Conservation (phyloP, 768 basidiomycete genomes). For the Serendipita sp. region DNA sequence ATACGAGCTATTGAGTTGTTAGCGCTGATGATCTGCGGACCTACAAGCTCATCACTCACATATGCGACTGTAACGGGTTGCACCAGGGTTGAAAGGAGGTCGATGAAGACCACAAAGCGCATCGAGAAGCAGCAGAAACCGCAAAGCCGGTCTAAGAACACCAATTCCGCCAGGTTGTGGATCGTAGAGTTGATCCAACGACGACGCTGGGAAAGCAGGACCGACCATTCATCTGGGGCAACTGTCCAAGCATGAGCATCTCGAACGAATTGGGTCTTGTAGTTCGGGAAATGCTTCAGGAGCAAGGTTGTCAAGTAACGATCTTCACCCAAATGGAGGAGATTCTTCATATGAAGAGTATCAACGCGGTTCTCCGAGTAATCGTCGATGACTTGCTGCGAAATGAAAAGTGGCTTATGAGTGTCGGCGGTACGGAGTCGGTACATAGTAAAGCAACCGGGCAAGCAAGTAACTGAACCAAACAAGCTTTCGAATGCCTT, state of each 20-base stretch:
- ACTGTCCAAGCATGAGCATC: constrained; percentile 91
- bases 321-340: constrained; percentile 96
- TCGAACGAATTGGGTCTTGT: constrained; percentile 90
- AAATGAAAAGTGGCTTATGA: constrained; percentile 85
- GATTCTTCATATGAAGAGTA: constrained; percentile 96
- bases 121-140: constrained; percentile 99
- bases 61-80: constrained; percentile 81
- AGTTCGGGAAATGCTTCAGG: constrained; percentile 84
- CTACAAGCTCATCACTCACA: constrained; percentile 32
- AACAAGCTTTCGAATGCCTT: constrained; percentile 96
- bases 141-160: constrained; percentile 81
- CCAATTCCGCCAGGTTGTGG: constrained; percentile 86
- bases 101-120: constrained; percentile 96
- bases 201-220: constrained; percentile 87
- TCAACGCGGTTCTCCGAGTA: constrained; percentile 95
- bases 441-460: constrained; percentile 97
- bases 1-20: constrained; percentile 45
- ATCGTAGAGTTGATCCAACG: constrained; percentile 99
- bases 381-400: constrained; percentile 77
- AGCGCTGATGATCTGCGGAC: constrained; percentile 9
- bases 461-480: constrained; percentile 94
- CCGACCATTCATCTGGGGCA: constrained; percentile 89
- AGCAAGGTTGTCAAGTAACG: constrained; percentile 92
- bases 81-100: constrained; percentile 72
- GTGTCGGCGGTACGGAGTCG: constrained; percentile 87